Conservation (phyloP, 1,284 basidiomycete genomes). For the Prillingera fragicola region DNA sequence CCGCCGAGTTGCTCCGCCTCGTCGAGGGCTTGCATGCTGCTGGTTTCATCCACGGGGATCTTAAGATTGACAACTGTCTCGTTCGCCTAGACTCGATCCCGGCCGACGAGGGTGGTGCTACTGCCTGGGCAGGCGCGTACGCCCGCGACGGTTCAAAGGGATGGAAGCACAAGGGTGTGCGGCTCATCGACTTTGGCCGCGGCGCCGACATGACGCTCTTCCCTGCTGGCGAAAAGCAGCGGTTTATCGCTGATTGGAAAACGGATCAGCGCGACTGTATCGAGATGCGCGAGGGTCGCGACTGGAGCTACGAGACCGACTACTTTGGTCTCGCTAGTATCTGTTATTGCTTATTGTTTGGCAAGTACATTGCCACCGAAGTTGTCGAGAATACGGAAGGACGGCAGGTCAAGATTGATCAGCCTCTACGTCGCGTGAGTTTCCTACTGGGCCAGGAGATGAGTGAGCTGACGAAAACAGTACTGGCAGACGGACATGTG, state of each 20-base stretch:
- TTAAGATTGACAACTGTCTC: conserved; percentile 99
- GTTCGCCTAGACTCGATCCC: conserved; percentile 79
- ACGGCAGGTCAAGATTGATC: conserved; percentile 59
- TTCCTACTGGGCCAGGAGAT: neutral
- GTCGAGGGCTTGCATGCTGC: conserved; percentile 74
- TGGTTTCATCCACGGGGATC: conserved; percentile 91
- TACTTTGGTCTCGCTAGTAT: conserved; percentile 92
- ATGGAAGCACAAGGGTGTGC: conserved; percentile 83
- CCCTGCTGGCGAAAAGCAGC: conserved; percentile 59
- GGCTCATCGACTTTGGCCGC: conserved; percentile 93
- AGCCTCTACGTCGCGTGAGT: conserved; percentile 67
- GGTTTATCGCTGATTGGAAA: conserved; percentile 82
- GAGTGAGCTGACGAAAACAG: conserved; percentile 16
- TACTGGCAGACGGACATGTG: conserved; percentile 94
- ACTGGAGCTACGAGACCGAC: conserved; percentile 93
- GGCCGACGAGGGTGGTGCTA: conserved; percentile 51
- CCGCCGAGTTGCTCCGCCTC: conserved; percentile 77
- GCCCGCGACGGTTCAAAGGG: conserved; percentile 68
- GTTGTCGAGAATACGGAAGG: conserved; percentile 15
- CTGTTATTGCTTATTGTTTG: conserved; percentile 91
- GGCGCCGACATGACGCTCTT: conserved; percentile 81
- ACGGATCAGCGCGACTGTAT: conserved; percentile 81
- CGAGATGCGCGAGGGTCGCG: conserved; percentile 73
- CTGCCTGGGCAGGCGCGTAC: conserved; percentile 71
- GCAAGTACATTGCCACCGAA: conserved; percentile 79